These are phyloP conservation scores for Sporothrix protearum DNA, from an alignment of 2,329 filamentous ascomycete species.

Conservation along the genomic window DNA sequence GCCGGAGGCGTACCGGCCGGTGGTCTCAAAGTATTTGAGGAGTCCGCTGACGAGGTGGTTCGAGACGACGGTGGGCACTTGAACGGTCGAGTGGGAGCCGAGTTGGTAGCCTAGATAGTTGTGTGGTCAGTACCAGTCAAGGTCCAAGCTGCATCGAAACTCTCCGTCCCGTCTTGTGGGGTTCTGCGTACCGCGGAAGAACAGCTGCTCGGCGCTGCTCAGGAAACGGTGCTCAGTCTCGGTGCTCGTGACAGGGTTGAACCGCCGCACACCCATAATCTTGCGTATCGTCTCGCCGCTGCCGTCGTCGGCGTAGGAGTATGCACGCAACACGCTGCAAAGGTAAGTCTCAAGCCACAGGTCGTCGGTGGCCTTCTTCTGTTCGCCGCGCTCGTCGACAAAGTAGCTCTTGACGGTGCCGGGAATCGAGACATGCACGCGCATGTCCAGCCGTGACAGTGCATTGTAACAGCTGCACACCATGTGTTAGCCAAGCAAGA, in stretches of 20 bases:
- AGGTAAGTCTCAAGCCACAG: conserved; percentile 97
- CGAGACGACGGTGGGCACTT: conserved; percentile 93
- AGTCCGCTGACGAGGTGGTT: conserved; percentile 95
- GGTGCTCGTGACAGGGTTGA: conserved; percentile 98
- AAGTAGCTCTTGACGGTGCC: conserved; percentile 96
- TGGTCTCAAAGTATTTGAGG: conserved; percentile 91
- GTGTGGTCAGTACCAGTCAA: background rate
- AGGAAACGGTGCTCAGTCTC: conserved; percentile 96
- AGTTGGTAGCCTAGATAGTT: conserved; percentile 76
- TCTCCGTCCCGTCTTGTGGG: background rate
- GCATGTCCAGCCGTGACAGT: conserved; percentile 96
- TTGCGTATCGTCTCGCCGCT: conserved; percentile 92
- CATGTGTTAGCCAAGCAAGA: background rate
- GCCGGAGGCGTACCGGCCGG: conserved; percentile 86
- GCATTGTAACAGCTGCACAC: conserved; percentile 83
- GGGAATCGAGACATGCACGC: conserved; percentile 94
- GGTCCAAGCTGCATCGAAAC: no score
- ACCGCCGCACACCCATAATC: conserved; percentile 93
- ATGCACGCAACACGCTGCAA: conserved; percentile 88
- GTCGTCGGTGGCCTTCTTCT: conserved; percentile 86
- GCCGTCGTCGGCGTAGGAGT: conserved; percentile 94
- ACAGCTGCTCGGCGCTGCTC: conserved; percentile 87
- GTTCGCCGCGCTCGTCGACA: conserved; percentile 93
- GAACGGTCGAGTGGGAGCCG: conserved; percentile 93
- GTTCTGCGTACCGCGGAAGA: conserved; percentile 71